These are phyloP conservation scores for Exophiala phaeomuriformis DNA, from an alignment of 2,329 filamentous ascomycete species.

Conservation along the genomic window DNA sequence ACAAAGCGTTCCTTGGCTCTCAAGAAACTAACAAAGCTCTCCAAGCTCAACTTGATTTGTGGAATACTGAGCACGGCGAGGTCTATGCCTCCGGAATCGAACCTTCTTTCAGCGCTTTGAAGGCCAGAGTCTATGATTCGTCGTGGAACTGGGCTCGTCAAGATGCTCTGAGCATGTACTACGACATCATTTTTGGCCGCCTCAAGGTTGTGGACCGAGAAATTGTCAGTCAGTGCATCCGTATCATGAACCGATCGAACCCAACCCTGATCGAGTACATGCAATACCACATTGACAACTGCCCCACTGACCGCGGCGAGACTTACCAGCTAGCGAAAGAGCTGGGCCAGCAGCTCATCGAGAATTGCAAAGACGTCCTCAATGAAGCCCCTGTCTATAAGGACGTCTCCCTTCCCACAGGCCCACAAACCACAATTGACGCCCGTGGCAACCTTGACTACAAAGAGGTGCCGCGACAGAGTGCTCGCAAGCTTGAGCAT, in stretches of 20 bases:
- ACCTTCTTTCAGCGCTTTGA: conserved; percentile 85
- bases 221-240: conserved; percentile 96
- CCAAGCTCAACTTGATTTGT: conserved; percentile 88
- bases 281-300: conserved; percentile 99
- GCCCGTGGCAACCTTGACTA: conserved; percentile 88
- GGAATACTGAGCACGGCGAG: conserved; percentile 91
- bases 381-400: conserved; percentile 83
- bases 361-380: conserved; percentile 94
- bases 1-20: conserved; percentile 81
- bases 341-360: conserved; percentile 84
- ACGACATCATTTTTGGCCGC: conserved; percentile 95
- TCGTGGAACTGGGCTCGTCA: conserved; percentile 99
- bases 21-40: conserved; percentile 80
- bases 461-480: conserved; percentile 75
- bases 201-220: conserved; percentile 90
- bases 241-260: conserved; percentile 98
- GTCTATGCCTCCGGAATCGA: conserved; percentile 93
- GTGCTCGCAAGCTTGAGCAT: conserved; percentile 93
- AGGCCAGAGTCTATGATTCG: conserved; percentile 93
- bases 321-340: conserved; percentile 97
- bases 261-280: conserved; percentile 94
- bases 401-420: conserved; percentile 87
- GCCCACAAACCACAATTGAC: conserved; percentile 86
- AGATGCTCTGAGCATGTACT: conserved; percentile 97
- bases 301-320: conserved; percentile 90